Evolutionary conservation across 305 asterid genomes (phyloP).

Genomic region (Fraxinus xanthoxyloides): DNA sequence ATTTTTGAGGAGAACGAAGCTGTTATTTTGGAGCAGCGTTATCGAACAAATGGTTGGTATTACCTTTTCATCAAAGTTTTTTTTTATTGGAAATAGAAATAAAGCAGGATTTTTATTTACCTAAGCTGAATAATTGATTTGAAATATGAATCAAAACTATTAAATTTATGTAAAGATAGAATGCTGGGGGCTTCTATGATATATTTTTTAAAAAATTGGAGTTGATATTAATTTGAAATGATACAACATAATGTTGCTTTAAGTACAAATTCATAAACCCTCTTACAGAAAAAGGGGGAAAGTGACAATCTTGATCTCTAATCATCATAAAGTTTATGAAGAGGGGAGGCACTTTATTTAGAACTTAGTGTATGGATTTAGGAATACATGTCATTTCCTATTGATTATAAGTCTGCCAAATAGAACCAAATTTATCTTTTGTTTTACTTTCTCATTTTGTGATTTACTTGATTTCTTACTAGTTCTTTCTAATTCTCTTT

Average conservation of each 20-base stretch:
- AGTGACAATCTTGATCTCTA: neutral
- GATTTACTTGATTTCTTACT: neutral
- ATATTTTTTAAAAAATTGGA: neutral
- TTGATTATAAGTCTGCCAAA: neutral
- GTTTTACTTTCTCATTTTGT: neutral
- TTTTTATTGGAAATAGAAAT: neutral
- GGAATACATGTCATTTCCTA: neutral
- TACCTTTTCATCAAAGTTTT: slow-evolving; percentile 13
- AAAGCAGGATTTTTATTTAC: neutral
- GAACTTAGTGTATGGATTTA: neutral
- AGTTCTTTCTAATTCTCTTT: neutral
- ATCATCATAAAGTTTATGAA: neutral
- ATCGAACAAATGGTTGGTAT: slow-evolving; percentile 73
- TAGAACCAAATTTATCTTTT: neutral
- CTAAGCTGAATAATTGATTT: neutral
- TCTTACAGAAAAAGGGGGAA: neutral
- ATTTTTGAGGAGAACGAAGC: slow-evolving; percentile 66
- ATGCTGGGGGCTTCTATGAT: neutral
- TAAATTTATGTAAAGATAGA: neutral
- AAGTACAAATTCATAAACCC: neutral
- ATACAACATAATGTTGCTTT: neutral
- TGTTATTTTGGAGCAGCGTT: slow-evolving; percentile 73
- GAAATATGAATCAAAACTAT: neutral
- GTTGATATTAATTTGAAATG: neutral
- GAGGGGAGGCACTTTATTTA: neutral